Evolutionary conservation across 768 basidiomycete genomes (phyloP), one percentile per base, ranked within the genome.

Genomic region (Cystobasidium ongulense): DNA sequence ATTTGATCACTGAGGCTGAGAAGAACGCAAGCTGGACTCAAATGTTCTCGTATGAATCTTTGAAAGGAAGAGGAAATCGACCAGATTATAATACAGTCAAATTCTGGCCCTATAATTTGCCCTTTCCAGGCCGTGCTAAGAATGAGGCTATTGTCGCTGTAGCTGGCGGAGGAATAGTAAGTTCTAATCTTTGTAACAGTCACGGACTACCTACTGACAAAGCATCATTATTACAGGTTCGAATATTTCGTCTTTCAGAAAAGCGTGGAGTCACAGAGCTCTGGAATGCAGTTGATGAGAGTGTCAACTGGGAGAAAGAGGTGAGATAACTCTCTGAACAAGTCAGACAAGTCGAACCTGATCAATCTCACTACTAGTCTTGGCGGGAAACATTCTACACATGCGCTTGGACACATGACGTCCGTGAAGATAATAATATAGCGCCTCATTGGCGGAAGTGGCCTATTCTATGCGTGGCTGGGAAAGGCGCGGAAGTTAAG

Each of bases 81-180:
- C 52, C 53, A 4, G 68, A 71, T 27, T 61, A 33, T 17, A 54
- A 71, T 54, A 57, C 35, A 33, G 68, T 71, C 68, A 54, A 71
- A 29, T 71, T 71, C 53, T 71, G 68, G 68, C 68, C 68, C 5
- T 71, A 71, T 38, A 54, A 59, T 43, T 18, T 71, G 13, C 68
- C 68, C 8, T 71, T 71, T 35, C 68, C 68, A 11, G 68, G 68
- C 15, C 33, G 68, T 10, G 10, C 25, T 11, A 36, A 43, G 35
- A 29, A 59, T 46, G 68, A 71, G 36, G 68, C 68, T 1, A 71
- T 71, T 25, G 68, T 71, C 39, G 68, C 68, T 35, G 36, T 61
- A 4, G 68, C 68, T 31, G 68, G 68, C 25, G 52, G 68, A 3
- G 59, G 52, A 8, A 27, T 59, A 21, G 57, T 59, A 29, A 3